Percentiles rank a stretch among this genome's conserved stretches.
Conservation (phyloP, 148 eudicot genomes). For the Heliosperma pusillum region DNA sequence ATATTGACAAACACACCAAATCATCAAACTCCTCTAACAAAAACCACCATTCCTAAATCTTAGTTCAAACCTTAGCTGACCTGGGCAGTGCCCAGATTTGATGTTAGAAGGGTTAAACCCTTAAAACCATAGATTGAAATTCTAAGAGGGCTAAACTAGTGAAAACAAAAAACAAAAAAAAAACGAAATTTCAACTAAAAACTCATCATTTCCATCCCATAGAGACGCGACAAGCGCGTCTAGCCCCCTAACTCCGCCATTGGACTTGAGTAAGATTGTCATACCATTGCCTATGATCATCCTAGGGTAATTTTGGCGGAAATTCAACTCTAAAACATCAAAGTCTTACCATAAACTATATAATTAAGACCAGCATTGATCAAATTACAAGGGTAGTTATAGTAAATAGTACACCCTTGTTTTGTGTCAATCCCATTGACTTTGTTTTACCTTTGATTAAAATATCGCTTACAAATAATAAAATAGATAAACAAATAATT, state of each 20-base stretch:
- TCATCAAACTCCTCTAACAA: neutral
- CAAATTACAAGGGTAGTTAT: too few species aligned
- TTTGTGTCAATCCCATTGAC: too few species aligned
- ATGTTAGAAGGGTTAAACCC: too few species aligned
- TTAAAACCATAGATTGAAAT: too few species aligned
- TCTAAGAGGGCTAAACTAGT: too few species aligned
- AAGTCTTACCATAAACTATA: neutral
- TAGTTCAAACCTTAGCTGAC: neutral
- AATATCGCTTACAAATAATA: neutral
- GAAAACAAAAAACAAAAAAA: too few species aligned
- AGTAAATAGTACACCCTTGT: too few species aligned
- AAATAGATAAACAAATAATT: neutral
- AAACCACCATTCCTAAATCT: neutral
- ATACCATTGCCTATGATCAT: neutral
- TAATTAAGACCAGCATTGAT: neutral
- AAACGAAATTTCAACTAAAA: too few species aligned
- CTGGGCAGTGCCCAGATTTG: neutral
- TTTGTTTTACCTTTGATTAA: too few species aligned
- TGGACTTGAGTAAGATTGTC: neutral
- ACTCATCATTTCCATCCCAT: too few species aligned
- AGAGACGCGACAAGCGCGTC: too few species aligned
- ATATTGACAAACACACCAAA: constrained; percentile 17
- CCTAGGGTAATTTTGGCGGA: neutral
- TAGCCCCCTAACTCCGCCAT: neutral
- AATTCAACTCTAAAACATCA: neutral